phyloP scores from a whole-genome alignment of 2,329 filamentous ascomycete species.

The Xylariales sp. region DNA sequence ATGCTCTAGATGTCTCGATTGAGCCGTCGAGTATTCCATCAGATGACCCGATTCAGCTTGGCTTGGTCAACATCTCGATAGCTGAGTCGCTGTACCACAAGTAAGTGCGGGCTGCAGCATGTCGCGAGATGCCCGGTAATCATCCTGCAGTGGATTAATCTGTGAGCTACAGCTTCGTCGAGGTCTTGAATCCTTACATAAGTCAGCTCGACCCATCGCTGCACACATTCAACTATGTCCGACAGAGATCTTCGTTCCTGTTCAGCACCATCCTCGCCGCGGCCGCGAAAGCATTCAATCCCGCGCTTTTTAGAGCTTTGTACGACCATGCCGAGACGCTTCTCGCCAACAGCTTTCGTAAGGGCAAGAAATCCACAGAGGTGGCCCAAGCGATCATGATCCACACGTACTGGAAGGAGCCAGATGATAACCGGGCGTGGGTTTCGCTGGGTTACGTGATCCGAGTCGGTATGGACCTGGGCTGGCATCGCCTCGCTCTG shows the following conservation, averaged over 20 bases:
- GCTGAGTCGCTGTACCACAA: slow-evolving; percentile 24
- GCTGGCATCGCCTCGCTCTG: slow-evolving; percentile 26
- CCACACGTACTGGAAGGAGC: slow-evolving; percentile 37
- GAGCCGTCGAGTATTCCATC: slow-evolving; percentile 2
- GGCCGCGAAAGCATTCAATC: slow-evolving; percentile 30
- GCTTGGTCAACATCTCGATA: slow-evolving; percentile 20
- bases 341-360: slow-evolving; percentile 22
- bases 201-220: slow-evolving; percentile 32
- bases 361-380: slow-evolving; percentile 31
- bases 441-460: slow-evolving; percentile 33
- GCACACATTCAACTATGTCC: slow-evolving; percentile 31
- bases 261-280: slow-evolving; percentile 28
- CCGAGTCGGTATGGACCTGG: slow-evolving; percentile 33
- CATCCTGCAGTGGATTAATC: neutral
- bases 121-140: neutral
- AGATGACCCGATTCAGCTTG: slow-evolving; percentile 22
- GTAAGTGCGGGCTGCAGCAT: slow-evolving; percentile 11
- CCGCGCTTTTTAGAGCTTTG: slow-evolving; percentile 22
- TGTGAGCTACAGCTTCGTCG: slow-evolving; percentile 35
- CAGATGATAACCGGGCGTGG: slow-evolving; percentile 34
- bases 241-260: slow-evolving; percentile 29
- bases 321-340: slow-evolving; percentile 25
- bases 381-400: slow-evolving; percentile 33
- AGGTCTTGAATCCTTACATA: slow-evolving; percentile 33
- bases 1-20: neutral